A percentile compares a stretch with the other conserved stretches of the same genome.
Conservation (phyloP, 306 rosid species). For the Begonia peltatifolia region DNA sequence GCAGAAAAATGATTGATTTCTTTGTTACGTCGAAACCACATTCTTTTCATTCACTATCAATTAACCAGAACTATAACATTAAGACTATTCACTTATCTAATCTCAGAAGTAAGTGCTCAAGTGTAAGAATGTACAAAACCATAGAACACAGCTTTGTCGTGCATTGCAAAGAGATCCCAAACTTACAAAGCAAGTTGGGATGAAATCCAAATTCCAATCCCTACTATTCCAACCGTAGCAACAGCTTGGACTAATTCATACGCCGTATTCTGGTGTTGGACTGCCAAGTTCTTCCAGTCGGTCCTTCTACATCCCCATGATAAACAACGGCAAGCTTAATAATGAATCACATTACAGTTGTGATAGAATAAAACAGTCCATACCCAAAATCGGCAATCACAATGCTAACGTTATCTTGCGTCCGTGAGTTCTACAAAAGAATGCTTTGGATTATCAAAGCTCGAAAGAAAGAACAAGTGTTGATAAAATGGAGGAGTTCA, state of each 20-base stretch:
- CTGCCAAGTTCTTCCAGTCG: conserved; percentile 46
- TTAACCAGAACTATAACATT: no score
- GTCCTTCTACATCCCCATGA: conserved; percentile 32
- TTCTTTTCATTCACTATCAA: no score
- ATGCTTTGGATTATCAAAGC: conserved; percentile 1
- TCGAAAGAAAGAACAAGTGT: not conserved
- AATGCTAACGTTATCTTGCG: conserved; percentile 93
- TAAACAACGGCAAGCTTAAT: not conserved
- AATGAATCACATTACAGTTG: not conserved
- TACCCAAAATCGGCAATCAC: conserved; percentile 92
- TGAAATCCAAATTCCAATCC: conserved; percentile 70
- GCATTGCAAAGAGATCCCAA: conserved; percentile 4
- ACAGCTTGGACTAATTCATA: conserved; percentile 62
- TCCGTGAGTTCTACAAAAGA: conserved; percentile 45
- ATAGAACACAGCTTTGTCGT: not conserved
- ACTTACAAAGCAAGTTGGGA: conserved; percentile 39
- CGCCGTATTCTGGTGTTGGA: conserved; percentile 31
- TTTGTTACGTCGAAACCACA: no score
- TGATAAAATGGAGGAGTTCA: not conserved
- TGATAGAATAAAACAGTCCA: not conserved
- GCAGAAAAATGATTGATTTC: no score
- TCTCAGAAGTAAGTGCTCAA: no score
- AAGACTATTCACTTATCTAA: no score
- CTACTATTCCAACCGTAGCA: conserved; percentile 59
- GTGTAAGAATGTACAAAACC: no score